Evolutionary conservation across 1,139 yeast species (phyloP), one percentile per base, ranked within the genome.

Genomic region (Saccharomyces hybrid): DNA sequence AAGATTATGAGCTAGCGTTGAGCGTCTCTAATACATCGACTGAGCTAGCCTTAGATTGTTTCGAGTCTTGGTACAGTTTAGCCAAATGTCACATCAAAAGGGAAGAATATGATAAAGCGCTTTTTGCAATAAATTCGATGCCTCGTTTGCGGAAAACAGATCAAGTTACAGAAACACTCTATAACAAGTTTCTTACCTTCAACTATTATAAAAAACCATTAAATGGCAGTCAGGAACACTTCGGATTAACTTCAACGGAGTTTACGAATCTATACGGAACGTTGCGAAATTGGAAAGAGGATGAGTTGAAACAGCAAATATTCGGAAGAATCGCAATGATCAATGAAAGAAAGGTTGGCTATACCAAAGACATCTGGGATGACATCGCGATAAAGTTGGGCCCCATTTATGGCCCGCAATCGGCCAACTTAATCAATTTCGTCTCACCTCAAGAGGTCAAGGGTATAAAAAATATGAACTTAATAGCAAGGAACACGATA

Each of bases 91-190:
- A 91, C 66, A 84, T 91, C 46, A 75, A 82, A 52, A 74, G 78
- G 58, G 84, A 81, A 53, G 89, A 89, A 67, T 85, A 80, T 63
- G 84, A 82, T 58, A 82, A 81, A 64, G 96, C 97, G 0, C 75
- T 93, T 56, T 73, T 88, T 52, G 83, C 96, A 0, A 77, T 91
- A 61, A 93, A 93, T 67, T 87, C 96, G 5, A 85, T 96, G 67
- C 98, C 98, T 8, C 88, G 59, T 41, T 52, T 67, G 47, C 60
- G 61, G 14, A 51, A 56, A 13, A 50, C 56, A 14, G 69, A 66
- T 52, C 58, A 54, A 27, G 51, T 56, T 28, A 60, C 59, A 34
- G 61, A 59, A 20, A 59, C 62, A 5, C 48, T 59, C 38, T 57
- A 55, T 48, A 55, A 52, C 46, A 58, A 57, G 14, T 47, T 14